These are phyloP conservation scores for Tetracladium setigerum DNA, from an alignment of 495 filamentous ascomycete genomes.

Conservation along the genomic window DNA sequence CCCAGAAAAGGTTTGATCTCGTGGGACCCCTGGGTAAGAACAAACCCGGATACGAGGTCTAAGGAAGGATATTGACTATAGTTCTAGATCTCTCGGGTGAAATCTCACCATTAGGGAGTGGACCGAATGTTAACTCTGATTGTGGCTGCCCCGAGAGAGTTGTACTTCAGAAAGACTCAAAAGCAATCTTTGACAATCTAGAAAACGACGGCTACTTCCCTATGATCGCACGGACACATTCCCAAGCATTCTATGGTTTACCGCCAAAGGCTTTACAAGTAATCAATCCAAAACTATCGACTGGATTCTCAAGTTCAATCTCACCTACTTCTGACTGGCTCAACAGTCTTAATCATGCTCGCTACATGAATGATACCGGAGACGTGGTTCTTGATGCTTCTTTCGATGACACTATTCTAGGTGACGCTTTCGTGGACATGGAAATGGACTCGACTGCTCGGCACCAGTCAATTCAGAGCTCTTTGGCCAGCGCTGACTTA, in stretches of 20 bases:
- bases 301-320: background rate
- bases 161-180: background rate
- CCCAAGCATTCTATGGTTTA: background rate
- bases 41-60: background rate
- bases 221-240: background rate
- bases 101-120: background rate
- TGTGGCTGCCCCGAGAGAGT: constrained; percentile 1
- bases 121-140: background rate
- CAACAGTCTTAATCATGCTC: too few relatives aligned
- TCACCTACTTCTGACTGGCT: too few relatives aligned
- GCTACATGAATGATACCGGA: too few relatives aligned
- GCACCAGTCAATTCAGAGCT: too few relatives aligned
- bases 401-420: background rate
- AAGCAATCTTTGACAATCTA: background rate
- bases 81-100: background rate
- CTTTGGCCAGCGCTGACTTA: too few relatives aligned
- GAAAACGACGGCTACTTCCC: background rate
- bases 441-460: background rate
- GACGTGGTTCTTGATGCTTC: too few relatives aligned
- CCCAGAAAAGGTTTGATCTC: background rate
- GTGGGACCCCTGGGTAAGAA: background rate
- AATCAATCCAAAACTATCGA: background rate
- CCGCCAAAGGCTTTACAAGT: background rate
- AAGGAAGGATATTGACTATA: background rate
- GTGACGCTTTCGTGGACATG: background rate